A percentile compares a stretch with the other conserved stretches of the same genome.
phyloP scores from a whole-genome alignment of 371 early-diverging fungal genomes.

The Apophysomyces elegans region DNA sequence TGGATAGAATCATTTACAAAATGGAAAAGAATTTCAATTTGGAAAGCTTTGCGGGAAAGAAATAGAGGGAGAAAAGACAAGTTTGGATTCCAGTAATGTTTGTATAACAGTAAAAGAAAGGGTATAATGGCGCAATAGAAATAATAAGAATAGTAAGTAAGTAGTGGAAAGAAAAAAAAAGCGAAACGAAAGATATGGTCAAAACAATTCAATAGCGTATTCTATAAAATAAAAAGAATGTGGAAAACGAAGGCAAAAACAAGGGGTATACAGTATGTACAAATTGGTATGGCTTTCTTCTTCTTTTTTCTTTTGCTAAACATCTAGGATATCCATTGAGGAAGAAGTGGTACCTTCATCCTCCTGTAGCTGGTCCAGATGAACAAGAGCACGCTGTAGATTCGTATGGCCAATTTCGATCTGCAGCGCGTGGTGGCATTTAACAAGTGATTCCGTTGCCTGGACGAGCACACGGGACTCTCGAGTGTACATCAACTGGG shows the following conservation, averaged over 20 bases:
- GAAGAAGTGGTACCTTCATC: constrained; percentile 12
- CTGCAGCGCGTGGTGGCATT: constrained; percentile 36
- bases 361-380: constrained; percentile 32
- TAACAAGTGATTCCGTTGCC: constrained; percentile 31
- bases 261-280: constrained; percentile 1
- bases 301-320: not conserved
- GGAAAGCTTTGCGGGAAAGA: too few relatives aligned
- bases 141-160: not conserved
- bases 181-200: not conserved
- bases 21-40: too few relatives aligned
- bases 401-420: constrained; percentile 40
- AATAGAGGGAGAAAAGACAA: too few relatives aligned
- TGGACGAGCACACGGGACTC: constrained; percentile 35
- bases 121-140: not conserved
- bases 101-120: not conserved
- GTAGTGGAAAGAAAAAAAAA: not conserved
- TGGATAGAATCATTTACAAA: too few relatives aligned
- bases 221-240: not conserved
- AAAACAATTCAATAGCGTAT: not conserved
- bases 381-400: constrained; percentile 20
- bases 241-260: not conserved
- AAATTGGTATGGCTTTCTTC: not conserved
- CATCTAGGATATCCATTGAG: not conserved
- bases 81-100: not conserved
- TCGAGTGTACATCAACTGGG: constrained; percentile 32